phyloP scores from a whole-genome alignment of 2,329 filamentous ascomycete species.

The Calonectria pseudoturangicola region DNA sequence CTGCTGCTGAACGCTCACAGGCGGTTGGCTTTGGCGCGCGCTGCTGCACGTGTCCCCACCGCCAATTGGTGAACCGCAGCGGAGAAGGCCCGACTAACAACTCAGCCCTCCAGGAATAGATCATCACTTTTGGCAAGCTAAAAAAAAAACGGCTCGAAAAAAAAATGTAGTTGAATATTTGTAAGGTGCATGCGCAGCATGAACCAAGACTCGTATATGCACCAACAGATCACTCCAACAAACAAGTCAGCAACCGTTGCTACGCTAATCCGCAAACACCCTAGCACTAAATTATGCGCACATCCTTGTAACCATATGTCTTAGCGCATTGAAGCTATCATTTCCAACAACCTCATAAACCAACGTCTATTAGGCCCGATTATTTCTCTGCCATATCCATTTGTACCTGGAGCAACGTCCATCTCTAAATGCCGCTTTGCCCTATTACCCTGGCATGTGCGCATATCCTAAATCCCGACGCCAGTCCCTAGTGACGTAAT shows the following conservation, averaged over 20 bases:
- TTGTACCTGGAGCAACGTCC: background rate
- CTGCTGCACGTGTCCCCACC: constrained; percentile 20
- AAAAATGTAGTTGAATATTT: background rate
- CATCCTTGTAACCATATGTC: constrained; percentile 3
- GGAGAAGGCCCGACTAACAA: constrained; percentile 4
- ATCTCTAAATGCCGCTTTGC: constrained; percentile 15
- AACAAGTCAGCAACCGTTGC: background rate
- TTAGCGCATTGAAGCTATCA: constrained; percentile 6
- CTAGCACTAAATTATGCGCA: constrained; percentile 14
- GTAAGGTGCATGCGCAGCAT: background rate
- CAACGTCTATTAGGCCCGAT: constrained; percentile 4
- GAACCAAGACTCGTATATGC: constrained; percentile 6
- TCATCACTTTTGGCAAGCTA: background rate
- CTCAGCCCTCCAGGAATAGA: background rate
- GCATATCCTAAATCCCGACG: background rate
- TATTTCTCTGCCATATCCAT: background rate
- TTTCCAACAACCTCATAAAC: constrained; percentile 6
- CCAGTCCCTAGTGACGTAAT: background rate
- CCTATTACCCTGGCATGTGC: constrained; percentile 3
- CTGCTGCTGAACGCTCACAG: background rate
- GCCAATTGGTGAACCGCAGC: constrained; percentile 1
- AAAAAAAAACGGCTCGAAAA: background rate
- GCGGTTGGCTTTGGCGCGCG: constrained; percentile 6
- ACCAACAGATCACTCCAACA: background rate
- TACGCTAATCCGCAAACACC: constrained; percentile 9